Conservation (phyloP, 2,329 filamentous ascomycete genomes). For the Aspergillus arachidicola region DNA sequence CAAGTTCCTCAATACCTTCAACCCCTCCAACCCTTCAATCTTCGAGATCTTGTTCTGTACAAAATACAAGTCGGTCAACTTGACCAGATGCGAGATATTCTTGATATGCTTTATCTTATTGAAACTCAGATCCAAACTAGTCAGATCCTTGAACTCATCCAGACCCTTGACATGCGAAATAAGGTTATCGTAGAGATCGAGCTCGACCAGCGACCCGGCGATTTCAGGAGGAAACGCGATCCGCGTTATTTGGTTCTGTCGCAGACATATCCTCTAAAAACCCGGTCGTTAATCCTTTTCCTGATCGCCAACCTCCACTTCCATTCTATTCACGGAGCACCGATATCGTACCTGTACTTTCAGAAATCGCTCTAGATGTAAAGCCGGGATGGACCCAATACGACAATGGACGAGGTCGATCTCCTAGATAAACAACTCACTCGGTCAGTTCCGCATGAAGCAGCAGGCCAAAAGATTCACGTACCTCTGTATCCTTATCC, state of each 20-base stretch:
- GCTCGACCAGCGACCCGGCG: slow-evolving; percentile 70
- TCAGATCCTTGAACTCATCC: slow-evolving; percentile 74
- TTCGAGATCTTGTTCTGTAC: slow-evolving; percentile 90
- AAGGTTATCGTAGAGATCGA: slow-evolving; percentile 96
- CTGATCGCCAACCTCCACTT: neutral
- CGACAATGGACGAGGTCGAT: slow-evolving; percentile 90
- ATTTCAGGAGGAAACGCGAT: slow-evolving; percentile 74
- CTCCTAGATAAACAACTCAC: slow-evolving; percentile 56
- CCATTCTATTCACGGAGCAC: slow-evolving; percentile 4
- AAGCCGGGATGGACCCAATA: slow-evolving; percentile 73
- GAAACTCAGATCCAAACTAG: slow-evolving; percentile 86
- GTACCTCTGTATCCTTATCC: slow-evolving; percentile 56
- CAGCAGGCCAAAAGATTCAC: slow-evolving; percentile 6
- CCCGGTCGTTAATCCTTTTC: neutral
- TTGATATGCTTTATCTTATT: slow-evolving; percentile 99
- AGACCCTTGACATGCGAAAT: slow-evolving; percentile 84
- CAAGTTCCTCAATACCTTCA: slow-evolving; percentile 76
- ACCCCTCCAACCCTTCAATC: slow-evolving; percentile 80
- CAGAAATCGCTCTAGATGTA: slow-evolving; percentile 82
- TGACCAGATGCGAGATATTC: slow-evolving; percentile 73
- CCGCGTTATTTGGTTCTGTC: slow-evolving; percentile 83
- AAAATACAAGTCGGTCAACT: slow-evolving; percentile 83
- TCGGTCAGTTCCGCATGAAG: slow-evolving; percentile 12
- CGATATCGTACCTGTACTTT: slow-evolving; percentile 59
- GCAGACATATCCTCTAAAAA: slow-evolving; percentile 73